These are phyloP conservation scores for Ilyonectria robusta DNA, from an alignment of 2,329 filamentous ascomycete genomes.

Conservation along the genomic window DNA sequence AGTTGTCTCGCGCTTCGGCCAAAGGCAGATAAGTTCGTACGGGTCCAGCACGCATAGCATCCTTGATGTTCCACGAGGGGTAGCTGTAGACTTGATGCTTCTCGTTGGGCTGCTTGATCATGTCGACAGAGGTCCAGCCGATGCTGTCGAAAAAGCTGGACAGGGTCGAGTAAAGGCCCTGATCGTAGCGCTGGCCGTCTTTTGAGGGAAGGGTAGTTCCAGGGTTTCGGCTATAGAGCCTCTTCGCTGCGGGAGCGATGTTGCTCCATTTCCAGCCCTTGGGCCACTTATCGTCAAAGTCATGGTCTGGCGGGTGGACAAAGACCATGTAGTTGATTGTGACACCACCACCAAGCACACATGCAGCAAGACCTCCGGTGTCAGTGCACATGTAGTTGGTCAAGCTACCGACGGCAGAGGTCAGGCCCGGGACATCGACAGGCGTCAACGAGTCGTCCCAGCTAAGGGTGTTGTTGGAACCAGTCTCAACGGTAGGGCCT, in stretches of 20 bases:
- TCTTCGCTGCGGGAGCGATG: slow-evolving; percentile 69
- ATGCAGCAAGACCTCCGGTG: slow-evolving; percentile 61
- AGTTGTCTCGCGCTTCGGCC: slow-evolving; percentile 72
- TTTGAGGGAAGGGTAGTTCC: slow-evolving; percentile 72
- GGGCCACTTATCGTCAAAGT: slow-evolving; percentile 81
- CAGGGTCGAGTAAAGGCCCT: slow-evolving; percentile 74
- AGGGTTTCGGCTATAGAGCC: slow-evolving; percentile 69
- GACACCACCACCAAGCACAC: slow-evolving; percentile 76
- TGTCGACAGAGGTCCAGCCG: slow-evolving; percentile 75
- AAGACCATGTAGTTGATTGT: slow-evolving; percentile 78
- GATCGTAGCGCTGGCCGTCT: slow-evolving; percentile 77
- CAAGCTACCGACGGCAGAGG: slow-evolving; percentile 74
- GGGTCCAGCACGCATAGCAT: slow-evolving; percentile 77
- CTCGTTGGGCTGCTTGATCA: slow-evolving; percentile 70
- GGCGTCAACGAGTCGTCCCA: slow-evolving; percentile 77
- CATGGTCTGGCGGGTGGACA: slow-evolving; percentile 74
- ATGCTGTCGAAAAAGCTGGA: slow-evolving; percentile 69
- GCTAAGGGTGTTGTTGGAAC: slow-evolving; percentile 70
- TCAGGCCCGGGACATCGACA: slow-evolving; percentile 75
- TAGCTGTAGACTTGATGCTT: slow-evolving; percentile 78
- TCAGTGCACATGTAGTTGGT: slow-evolving; percentile 50
- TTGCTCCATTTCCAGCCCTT: slow-evolving; percentile 73
- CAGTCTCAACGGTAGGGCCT: slow-evolving; percentile 73
- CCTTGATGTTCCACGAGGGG: slow-evolving; percentile 76
- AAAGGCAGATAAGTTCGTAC: slow-evolving; percentile 78